phyloP scores from a whole-genome alignment of 2,329 filamentous ascomycete species.

The Alternaria rosae region DNA sequence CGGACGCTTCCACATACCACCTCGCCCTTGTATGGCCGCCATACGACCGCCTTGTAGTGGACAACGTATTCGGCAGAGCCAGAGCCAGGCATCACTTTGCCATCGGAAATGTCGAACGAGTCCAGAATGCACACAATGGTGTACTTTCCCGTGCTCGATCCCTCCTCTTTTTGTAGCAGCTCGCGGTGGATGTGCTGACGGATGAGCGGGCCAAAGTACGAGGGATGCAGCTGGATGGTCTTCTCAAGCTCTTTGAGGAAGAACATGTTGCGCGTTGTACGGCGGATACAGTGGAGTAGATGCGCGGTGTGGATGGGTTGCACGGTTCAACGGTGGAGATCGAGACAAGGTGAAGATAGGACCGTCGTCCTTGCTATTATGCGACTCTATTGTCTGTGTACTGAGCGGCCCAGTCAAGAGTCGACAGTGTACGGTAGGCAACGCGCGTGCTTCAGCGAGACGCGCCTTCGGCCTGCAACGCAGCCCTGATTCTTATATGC shows the following conservation, averaged over 20 bases:
- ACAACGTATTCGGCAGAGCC: slow-evolving; percentile 95
- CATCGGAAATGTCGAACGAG: slow-evolving; percentile 92
- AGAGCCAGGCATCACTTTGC: slow-evolving; percentile 88
- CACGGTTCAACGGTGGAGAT: slow-evolving; percentile 20
- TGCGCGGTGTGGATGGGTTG: slow-evolving; percentile 18
- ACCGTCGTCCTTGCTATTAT: slow-evolving; percentile 26
- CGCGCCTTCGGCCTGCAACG: slow-evolving; percentile 42
- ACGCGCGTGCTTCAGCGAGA: slow-evolving; percentile 33
- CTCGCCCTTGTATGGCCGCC: slow-evolving; percentile 97
- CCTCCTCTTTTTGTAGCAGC: slow-evolving; percentile 91
- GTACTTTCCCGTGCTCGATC: slow-evolving; percentile 92
- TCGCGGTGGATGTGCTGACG: slow-evolving; percentile 89
- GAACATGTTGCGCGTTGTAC: slow-evolving; percentile 72
- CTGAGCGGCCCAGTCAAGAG: slow-evolving; percentile 25
- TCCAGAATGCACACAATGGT: slow-evolving; percentile 99
- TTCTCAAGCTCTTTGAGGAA: slow-evolving; percentile 98
- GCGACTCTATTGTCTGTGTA: slow-evolving; percentile 38
- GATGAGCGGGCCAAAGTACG: slow-evolving; percentile 95
- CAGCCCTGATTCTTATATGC: slow-evolving; percentile 27
- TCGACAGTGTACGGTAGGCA: slow-evolving; percentile 22
- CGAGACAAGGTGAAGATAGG: slow-evolving; percentile 10
- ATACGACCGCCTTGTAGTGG: slow-evolving; percentile 93
- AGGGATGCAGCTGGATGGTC: slow-evolving; percentile 92
- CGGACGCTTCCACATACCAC: slow-evolving; percentile 69
- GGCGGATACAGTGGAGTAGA: slow-evolving; percentile 11